Conservation (phyloP, 2,329 filamentous ascomycete species). For the Byssothecium circinans region DNA sequence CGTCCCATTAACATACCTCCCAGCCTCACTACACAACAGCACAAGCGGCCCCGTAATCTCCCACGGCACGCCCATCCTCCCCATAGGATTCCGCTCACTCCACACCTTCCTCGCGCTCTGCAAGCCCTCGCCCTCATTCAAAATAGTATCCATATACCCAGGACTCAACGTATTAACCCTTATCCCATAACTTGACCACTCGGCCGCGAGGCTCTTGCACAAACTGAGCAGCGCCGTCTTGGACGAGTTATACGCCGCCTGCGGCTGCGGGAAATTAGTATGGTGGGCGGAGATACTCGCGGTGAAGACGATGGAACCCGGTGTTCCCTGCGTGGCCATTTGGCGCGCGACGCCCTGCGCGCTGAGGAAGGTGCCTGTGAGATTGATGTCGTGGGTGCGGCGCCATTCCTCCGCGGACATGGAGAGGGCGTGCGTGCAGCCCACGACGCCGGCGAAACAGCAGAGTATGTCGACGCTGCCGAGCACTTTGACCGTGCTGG, state of each 20-base stretch:
- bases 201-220: constrained; percentile 67
- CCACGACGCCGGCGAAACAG: constrained; percentile 70
- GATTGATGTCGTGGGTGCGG: constrained; percentile 69
- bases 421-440: constrained; percentile 62
- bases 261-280: constrained; percentile 73
- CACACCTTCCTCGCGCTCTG: constrained; percentile 58
- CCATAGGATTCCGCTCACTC: constrained; percentile 62
- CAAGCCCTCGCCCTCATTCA: constrained; percentile 67
- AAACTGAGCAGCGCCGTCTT: constrained; percentile 69
- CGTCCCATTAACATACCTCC: constrained; percentile 68
- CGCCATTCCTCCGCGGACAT: constrained; percentile 63
- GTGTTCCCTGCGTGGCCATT: constrained; percentile 43
- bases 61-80: constrained; percentile 65
- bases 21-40: constrained; percentile 61
- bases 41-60: constrained; percentile 66
- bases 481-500: constrained; percentile 46
- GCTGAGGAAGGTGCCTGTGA: constrained; percentile 69
- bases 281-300: constrained; percentile 69
- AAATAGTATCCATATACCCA: constrained; percentile 75
- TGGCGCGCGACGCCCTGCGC: constrained; percentile 64
- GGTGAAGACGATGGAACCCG: constrained; percentile 67
- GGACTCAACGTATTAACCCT: constrained; percentile 70
- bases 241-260: constrained; percentile 70
- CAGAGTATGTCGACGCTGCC: constrained; percentile 60
- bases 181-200: constrained; percentile 73